Evolutionary conservation across 225 moss, liverwort and hornwort genomes (phyloP).

Genomic region (Takakia lepidozioides): DNA sequence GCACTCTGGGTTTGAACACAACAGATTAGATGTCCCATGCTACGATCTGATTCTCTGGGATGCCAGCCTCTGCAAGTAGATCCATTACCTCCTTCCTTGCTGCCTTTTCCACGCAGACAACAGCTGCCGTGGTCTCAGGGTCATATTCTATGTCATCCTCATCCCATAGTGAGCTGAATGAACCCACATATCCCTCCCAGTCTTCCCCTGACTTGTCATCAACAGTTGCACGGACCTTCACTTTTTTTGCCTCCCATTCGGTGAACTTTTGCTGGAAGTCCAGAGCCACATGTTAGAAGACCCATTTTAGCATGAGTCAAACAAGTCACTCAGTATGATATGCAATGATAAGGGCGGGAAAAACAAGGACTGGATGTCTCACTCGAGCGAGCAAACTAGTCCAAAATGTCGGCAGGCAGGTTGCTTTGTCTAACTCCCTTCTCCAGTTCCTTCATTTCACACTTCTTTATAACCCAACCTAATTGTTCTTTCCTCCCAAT

Average conservation of each 20-base stretch:
- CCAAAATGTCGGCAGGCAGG: no score
- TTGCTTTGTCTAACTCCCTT: neutral
- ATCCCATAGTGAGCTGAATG: conserved; percentile 59
- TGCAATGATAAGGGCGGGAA: neutral
- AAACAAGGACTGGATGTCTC: no score
- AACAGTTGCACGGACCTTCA: conserved; percentile 63
- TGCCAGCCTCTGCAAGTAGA: conserved; percentile 70
- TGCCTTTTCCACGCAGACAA: conserved; percentile 69
- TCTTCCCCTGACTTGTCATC: conserved; percentile 46
- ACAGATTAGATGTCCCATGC: conserved; percentile 47
- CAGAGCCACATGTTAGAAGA: no score
- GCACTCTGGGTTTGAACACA: no score
- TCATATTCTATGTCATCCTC: conserved; percentile 91
- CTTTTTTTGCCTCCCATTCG: conserved; percentile 53
- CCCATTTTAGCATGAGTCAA: no score
- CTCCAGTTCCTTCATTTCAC: neutral
- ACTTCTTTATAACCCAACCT: neutral
- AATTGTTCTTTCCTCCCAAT: neutral
- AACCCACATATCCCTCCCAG: conserved; percentile 65
- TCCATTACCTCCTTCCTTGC: conserved; percentile 42
- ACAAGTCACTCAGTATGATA: neutral
- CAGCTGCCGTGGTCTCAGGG: conserved; percentile 61
- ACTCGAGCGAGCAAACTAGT: no score
- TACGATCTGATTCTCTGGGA: conserved; percentile 62
- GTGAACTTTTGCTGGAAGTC: conserved; percentile 40